phyloP scores from a whole-genome alignment of 2,329 filamentous ascomycete genomes.

The Aspergillus glaucus region DNA sequence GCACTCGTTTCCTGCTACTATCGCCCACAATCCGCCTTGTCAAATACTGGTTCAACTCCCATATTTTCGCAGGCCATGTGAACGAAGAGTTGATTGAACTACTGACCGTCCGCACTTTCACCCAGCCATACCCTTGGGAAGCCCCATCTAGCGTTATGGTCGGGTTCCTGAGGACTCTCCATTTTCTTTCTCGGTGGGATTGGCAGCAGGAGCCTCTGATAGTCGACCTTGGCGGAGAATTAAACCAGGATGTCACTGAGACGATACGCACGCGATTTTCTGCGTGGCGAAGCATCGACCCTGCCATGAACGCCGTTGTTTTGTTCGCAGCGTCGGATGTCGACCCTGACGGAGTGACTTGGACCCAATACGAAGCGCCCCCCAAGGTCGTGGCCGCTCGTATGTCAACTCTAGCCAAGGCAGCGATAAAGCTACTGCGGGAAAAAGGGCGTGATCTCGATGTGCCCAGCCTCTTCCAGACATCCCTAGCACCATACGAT shows the following conservation, averaged over 20 bases:
- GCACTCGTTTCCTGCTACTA: constrained; percentile 71
- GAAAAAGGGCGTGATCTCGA: constrained; percentile 50
- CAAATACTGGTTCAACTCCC: constrained; percentile 83
- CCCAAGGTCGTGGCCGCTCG: constrained; percentile 77
- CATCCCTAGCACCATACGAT: constrained; percentile 72
- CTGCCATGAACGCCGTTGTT: constrained; percentile 74
- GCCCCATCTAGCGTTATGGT: constrained; percentile 68
- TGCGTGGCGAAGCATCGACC: constrained; percentile 82
- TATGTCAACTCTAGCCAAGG: constrained; percentile 74
- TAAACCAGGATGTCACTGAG: constrained; percentile 56
- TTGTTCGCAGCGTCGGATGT: constrained; percentile 76
- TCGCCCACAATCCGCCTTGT: constrained; percentile 76
- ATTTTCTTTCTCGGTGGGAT: constrained; percentile 81
- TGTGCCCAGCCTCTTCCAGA: constrained; percentile 60
- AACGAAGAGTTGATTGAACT: constrained; percentile 79
- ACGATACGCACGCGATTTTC: constrained; percentile 66
- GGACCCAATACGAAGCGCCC: constrained; percentile 64
- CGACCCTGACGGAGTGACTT: constrained; percentile 71
- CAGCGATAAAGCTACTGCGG: constrained; percentile 60
- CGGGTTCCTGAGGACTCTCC: constrained; percentile 74
- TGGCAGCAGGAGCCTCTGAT: constrained; percentile 80
- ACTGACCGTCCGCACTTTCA: constrained; percentile 68
- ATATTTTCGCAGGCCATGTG: constrained; percentile 72
- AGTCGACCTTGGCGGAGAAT: constrained; percentile 62
- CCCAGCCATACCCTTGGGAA: constrained; percentile 74